Percentiles rank a stretch among this genome's conserved stretches.
Evolutionary conservation across 1,284 basidiomycete genomes (phyloP).

Genomic region (Rugosomyces carneus): DNA sequence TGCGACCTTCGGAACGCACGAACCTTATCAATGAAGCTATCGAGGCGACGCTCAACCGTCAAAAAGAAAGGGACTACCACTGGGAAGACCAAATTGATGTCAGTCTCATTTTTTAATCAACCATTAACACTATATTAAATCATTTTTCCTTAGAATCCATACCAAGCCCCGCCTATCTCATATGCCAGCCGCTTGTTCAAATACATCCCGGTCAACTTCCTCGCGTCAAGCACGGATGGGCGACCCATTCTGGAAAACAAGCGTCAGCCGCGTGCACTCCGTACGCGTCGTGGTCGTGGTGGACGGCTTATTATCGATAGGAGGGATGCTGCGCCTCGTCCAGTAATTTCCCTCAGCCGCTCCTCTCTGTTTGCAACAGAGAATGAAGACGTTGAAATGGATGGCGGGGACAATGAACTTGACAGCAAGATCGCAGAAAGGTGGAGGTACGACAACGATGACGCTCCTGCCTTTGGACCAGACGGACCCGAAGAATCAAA

Average conservation of each 20-base stretch:
- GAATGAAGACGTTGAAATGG: slow-evolving; percentile 25
- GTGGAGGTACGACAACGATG: slow-evolving; percentile 69
- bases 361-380: slow-evolving; percentile 23
- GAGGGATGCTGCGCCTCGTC: slow-evolving; percentile 34
- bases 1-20: slow-evolving; percentile 64
- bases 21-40: slow-evolving; percentile 57
- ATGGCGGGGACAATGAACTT: slow-evolving; percentile 34
- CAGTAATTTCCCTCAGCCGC: slow-evolving; percentile 16
- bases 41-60: slow-evolving; percentile 59
- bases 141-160: slow-evolving; percentile 43
- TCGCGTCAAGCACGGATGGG: slow-evolving; percentile 25
- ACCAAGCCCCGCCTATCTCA: slow-evolving; percentile 46
- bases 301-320: slow-evolving; percentile 80
- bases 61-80: slow-evolving; percentile 71
- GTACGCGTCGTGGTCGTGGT: slow-evolving; percentile 75
- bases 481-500: slow-evolving; percentile 66
- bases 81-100: slow-evolving; percentile 88
- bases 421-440: slow-evolving; percentile 47
- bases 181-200: slow-evolving; percentile 61
- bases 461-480: slow-evolving; percentile 48
- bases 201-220: slow-evolving; percentile 38
- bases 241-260: slow-evolving; percentile 15
- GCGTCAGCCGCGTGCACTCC: slow-evolving; percentile 46
- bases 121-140: background rate
- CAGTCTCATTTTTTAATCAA: slow-evolving; percentile 19